Conservation (phyloP, 192 early-diverging fungal genomes). For the Coemansia sp. region DNA sequence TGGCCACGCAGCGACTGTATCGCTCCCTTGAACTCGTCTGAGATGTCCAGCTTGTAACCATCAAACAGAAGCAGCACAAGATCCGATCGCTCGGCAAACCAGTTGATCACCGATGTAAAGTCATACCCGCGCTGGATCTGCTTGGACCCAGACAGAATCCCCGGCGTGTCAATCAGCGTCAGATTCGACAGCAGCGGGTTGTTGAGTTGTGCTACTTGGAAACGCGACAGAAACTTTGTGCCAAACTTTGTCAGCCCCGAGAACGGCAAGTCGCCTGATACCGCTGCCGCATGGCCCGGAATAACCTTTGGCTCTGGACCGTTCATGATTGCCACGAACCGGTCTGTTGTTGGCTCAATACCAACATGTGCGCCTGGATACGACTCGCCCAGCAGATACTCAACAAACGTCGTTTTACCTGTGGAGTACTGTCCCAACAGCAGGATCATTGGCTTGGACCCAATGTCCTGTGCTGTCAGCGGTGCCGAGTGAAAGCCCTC, state of each 20-base stretch:
- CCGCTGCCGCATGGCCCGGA: conserved; percentile 84
- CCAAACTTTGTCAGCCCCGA: conserved; percentile 78
- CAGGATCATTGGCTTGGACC: conserved; percentile 83
- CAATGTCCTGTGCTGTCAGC: conserved; percentile 76
- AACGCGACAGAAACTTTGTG: conserved; percentile 73
- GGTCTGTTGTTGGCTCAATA: conserved; percentile 86
- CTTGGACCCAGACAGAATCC: conserved; percentile 83
- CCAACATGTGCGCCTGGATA: conserved; percentile 84
- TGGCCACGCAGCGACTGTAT: conserved; percentile 76
- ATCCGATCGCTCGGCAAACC: conserved; percentile 84
- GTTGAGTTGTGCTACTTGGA: conserved; percentile 79
- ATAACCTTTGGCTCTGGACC: conserved; percentile 71
- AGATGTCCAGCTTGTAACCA: conserved; percentile 85
- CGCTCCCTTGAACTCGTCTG: conserved; percentile 81
- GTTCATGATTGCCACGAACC: conserved; percentile 83
- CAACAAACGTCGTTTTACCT: conserved; percentile 83
- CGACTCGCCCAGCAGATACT: conserved; percentile 68
- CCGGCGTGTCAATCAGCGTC: conserved; percentile 89
- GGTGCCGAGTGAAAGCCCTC: conserved; percentile 80
- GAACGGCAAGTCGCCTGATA: conserved; percentile 79
- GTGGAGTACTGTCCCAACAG: conserved; percentile 87
- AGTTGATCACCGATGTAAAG: conserved; percentile 75
- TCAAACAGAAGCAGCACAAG: conserved; percentile 86
- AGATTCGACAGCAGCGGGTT: conserved; percentile 75
- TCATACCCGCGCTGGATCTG: conserved; percentile 83